phyloP scores from a whole-genome alignment of 192 early-diverging fungal genomes.

The Coemansia sp. region DNA sequence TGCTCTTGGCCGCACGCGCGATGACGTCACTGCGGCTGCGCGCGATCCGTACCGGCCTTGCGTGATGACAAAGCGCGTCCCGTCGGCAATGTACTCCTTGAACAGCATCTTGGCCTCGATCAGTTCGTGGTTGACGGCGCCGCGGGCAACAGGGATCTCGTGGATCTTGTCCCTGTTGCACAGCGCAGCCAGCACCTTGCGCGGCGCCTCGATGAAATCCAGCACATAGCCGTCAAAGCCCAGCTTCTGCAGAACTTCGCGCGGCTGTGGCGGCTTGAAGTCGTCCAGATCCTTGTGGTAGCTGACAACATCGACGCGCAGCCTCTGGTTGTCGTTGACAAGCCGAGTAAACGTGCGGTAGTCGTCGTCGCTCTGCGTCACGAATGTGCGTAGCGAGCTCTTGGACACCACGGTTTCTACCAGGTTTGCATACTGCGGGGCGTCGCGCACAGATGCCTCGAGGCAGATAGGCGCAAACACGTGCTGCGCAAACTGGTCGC shows the following conservation, averaged over 20 bases:
- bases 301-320: constrained; percentile 67
- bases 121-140: constrained; percentile 35
- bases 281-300: constrained; percentile 33
- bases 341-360: constrained; percentile 71
- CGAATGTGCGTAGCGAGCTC: constrained; percentile 71
- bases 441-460: constrained; percentile 71
- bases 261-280: constrained; percentile 33
- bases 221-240: constrained; percentile 79
- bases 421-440: constrained; percentile 58
- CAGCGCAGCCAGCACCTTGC: constrained; percentile 63
- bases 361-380: constrained; percentile 76
- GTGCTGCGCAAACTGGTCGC: constrained; percentile 62
- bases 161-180: constrained; percentile 67
- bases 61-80: constrained; percentile 32
- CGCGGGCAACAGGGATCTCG: constrained; percentile 50
- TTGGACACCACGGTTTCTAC: constrained; percentile 62
- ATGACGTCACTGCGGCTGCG: constrained; percentile 34
- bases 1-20: constrained; percentile 19
- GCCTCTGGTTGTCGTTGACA: constrained; percentile 61
- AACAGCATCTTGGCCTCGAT: constrained; percentile 27
- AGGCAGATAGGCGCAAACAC: constrained; percentile 77
- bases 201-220: constrained; percentile 76
- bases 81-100: constrained; percentile 48
- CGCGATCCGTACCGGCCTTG: constrained; percentile 48
- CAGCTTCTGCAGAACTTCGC: constrained; percentile 43